These are phyloP conservation scores for Chaetomiaceae sp. DNA, from an alignment of 2,329 filamentous ascomycete genomes.

Conservation along the genomic window DNA sequence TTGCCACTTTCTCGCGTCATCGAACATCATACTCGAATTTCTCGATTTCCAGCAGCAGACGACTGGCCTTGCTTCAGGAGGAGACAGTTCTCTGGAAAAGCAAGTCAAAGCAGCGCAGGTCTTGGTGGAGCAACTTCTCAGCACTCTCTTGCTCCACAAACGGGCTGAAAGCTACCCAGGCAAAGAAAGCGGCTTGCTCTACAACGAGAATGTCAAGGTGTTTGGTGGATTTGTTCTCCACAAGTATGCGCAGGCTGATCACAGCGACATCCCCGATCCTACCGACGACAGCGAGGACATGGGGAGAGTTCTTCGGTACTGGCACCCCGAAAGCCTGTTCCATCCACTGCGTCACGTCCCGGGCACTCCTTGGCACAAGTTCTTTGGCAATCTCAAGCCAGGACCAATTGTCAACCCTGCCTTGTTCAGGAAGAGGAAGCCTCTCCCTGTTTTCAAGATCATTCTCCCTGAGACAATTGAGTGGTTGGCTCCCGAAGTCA, in stretches of 20 bases:
- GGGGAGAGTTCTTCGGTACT: constrained; percentile 3
- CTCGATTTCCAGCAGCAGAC: constrained; percentile 10
- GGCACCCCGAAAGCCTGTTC: constrained; percentile 10
- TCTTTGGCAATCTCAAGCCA: constrained; percentile 12
- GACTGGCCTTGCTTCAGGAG: constrained; percentile 11
- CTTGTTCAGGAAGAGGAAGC: constrained; percentile 7
- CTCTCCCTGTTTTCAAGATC: neutral
- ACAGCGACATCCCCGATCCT: constrained; percentile 2
- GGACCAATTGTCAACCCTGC: neutral
- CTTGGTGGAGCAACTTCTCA: constrained; percentile 10
- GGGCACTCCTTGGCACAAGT: constrained; percentile 19
- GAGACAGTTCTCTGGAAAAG: constrained; percentile 11
- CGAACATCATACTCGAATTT: constrained; percentile 14
- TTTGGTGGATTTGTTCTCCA: constrained; percentile 9
- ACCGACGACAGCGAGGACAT: neutral
- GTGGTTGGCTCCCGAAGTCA: constrained; percentile 3
- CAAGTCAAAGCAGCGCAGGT: constrained; percentile 12
- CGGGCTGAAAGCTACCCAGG: constrained; percentile 12
- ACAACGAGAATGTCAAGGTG: constrained; percentile 10
- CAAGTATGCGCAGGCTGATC: neutral
- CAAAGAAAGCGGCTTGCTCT: constrained; percentile 10
- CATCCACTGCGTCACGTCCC: constrained; percentile 15
- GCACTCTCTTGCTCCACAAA: constrained; percentile 8
- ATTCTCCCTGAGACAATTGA: constrained; percentile 7
- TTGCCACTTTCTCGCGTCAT: constrained; percentile 11